Conservation (phyloP, 306 rosid species). For the Cucurbita ficifolia region DNA sequence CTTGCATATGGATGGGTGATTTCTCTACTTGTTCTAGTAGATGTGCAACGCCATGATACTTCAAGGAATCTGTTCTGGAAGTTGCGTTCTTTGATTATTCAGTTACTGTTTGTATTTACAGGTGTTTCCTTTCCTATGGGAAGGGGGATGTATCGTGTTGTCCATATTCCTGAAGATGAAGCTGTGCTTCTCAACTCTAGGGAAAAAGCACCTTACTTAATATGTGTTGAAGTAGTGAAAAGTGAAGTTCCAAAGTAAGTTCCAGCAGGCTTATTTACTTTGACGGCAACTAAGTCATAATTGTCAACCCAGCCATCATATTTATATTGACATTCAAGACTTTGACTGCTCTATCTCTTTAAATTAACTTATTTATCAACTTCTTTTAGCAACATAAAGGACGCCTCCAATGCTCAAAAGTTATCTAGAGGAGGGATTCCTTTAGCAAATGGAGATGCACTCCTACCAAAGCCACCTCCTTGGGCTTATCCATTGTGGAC, state of each 20-base stretch:
- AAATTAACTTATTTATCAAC: conserved; percentile 6
- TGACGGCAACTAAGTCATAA: background rate
- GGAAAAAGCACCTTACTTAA: conserved; percentile 95
- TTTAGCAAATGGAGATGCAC: conserved; percentile 90
- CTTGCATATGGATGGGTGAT: background rate
- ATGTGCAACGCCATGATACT: background rate
- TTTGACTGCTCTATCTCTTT: background rate
- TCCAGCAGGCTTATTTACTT: background rate
- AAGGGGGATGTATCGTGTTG: conserved; percentile 82
- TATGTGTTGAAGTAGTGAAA: conserved; percentile 78
- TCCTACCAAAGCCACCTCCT: conserved; percentile 84
- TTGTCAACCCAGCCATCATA: background rate
- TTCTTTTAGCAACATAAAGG: conserved; percentile 61
- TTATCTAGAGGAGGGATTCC: conserved; percentile 97
- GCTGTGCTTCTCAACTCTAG: conserved; percentile 95
- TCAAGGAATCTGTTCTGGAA: conserved; percentile 7
- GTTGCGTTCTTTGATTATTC: conserved; percentile 2
- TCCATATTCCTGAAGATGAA: conserved; percentile 94
- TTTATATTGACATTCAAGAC: background rate
- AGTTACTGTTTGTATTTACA: conserved; percentile 16
- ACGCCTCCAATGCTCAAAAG: conserved; percentile 58
- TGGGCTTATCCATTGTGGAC: conserved; percentile 99
- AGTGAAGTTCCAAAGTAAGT: conserved; percentile 78
- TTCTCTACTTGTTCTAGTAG: background rate
- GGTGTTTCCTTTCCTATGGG: conserved; percentile 98